Base-by-base conservation (phyloP, 225 moss, liverwort and hornwort species). In the Marchantia paleacea region DNA sequence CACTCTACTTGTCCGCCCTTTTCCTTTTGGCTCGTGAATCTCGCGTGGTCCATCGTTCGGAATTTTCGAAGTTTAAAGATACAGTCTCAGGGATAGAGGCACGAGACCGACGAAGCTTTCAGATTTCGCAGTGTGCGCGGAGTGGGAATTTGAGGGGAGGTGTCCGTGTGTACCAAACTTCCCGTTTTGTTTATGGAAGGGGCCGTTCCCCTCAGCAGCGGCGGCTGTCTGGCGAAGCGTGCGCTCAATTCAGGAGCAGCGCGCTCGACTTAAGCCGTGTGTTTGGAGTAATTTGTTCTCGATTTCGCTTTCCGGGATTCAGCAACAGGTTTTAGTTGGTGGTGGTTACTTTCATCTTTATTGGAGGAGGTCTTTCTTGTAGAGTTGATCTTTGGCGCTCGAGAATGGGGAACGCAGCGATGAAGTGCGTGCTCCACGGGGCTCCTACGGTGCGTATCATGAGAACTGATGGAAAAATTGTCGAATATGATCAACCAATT, bases 401-500 rank as follows among this genome's bases (percentile, higher is more conserved):
- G 52, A 78, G 28, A 20, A 80, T 80, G 80, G 80, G 80, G 28
- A 80, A 80, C 71, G n/a, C 72, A 7, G 80, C 73, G 13, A 62
- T 74, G 73, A 80, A 61, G 49, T 74, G 73, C 12, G 2, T 80
- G 28, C 10, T 80, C 47, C 73, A 80, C 58, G 88, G 83, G 55
- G 83, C 80, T 12, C 78, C 83, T 0, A 53, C 51, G 10, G 84
- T 88, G 61, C 80, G 81, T 11, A 85, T 88, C 75, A 85, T 88
- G 88, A 83, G 63, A 73, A 72, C 83, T 6, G 85, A 88, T 26
- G 88, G 88, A 26, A 78, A 83, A 51, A 83, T 88, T 48, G 79
- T 78, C 0, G 16, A 75, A 58, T 88, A 83, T 52, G 88, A 88
- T 3, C 80, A 85, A 69, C 83, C 85, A 1, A 73, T 83, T 53